phyloP scores from a whole-genome alignment of 164 flowering plant species.

The Amborella trichopoda region DNA sequence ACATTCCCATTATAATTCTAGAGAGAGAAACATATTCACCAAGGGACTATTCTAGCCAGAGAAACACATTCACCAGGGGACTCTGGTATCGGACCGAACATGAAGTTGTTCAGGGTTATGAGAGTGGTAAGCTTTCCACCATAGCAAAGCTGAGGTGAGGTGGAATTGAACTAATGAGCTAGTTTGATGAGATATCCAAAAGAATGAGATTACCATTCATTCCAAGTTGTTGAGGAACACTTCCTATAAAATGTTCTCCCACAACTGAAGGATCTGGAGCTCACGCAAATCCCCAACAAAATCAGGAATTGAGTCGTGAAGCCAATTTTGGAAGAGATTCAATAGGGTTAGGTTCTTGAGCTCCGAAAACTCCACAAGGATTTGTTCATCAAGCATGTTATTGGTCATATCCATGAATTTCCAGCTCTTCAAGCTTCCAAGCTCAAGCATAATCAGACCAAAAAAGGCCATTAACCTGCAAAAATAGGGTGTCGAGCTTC shows the following conservation, averaged over 20 bases:
- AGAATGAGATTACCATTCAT: not conserved
- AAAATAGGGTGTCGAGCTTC: not conserved
- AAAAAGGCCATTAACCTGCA: slow-evolving; percentile 1
- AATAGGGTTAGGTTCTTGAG: slow-evolving; percentile 16
- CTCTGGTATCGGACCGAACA: not conserved
- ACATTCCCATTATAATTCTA: not conserved
- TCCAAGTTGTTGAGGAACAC: not conserved
- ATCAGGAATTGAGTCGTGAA: slow-evolving; percentile 76
- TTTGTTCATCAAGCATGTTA: not conserved
- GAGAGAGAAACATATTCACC: not conserved
- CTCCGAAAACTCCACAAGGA: slow-evolving; percentile 4
- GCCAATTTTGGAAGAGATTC: slow-evolving; percentile 77
- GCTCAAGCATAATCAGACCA: not conserved
- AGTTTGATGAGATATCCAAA: not conserved
- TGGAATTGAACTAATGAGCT: not conserved
- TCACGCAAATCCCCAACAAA: slow-evolving; percentile 11
- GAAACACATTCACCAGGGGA: not conserved
- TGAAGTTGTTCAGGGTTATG: not conserved
- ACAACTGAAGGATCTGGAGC: not conserved
- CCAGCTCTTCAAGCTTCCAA: not conserved
- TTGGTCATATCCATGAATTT: not conserved
- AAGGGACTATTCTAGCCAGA: not conserved
- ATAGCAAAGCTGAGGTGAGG: not conserved
- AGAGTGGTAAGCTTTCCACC: not conserved
- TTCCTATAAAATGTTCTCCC: not conserved